Evolutionary conservation across 129 eudicot species (phyloP).

Genomic region (Ambrosia artemisiifolia): DNA sequence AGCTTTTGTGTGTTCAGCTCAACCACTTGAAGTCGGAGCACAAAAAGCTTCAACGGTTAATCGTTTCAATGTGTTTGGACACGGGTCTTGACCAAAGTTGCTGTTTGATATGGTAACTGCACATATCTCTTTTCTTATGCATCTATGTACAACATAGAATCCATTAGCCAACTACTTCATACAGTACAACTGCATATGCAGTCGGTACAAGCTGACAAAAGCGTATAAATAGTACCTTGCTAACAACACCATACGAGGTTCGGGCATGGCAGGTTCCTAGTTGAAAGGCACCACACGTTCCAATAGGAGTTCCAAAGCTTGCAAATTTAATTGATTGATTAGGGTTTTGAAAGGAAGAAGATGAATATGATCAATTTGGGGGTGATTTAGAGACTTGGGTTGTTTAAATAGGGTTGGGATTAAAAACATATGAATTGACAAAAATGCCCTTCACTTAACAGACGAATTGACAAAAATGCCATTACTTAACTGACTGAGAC

Average conservation of each 20-base stretch:
- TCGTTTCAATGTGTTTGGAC: slow-evolving; percentile 87
- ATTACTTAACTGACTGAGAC: no score
- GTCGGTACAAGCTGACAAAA: neutral
- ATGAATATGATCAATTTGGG: no score
- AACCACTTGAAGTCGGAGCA: slow-evolving; percentile 40
- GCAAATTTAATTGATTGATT: slow-evolving; percentile 93
- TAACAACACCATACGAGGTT: slow-evolving; percentile 52
- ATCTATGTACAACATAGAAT: slow-evolving; percentile 47
- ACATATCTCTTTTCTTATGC: slow-evolving; percentile 76
- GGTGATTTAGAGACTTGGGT: no score
- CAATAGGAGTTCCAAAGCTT: slow-evolving; percentile 91
- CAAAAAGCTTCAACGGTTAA: slow-evolving; percentile 87
- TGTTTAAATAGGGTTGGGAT: no score
- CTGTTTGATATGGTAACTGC: slow-evolving; percentile 73
- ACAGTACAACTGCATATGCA: neutral
- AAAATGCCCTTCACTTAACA: no score
- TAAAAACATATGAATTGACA: no score
- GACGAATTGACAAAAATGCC: no score
- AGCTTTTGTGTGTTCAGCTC: neutral
- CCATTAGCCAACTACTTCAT: slow-evolving; percentile 11
- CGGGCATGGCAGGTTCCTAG: slow-evolving; percentile 88
- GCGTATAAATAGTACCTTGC: slow-evolving; percentile 51
- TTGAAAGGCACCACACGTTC: slow-evolving; percentile 81
- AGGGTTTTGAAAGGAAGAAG: no score
- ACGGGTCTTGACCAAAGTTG: slow-evolving; percentile 87